Evolutionary conservation across 2,329 filamentous ascomycete genomes (phyloP).

Genomic region (Blumeria graminis): DNA sequence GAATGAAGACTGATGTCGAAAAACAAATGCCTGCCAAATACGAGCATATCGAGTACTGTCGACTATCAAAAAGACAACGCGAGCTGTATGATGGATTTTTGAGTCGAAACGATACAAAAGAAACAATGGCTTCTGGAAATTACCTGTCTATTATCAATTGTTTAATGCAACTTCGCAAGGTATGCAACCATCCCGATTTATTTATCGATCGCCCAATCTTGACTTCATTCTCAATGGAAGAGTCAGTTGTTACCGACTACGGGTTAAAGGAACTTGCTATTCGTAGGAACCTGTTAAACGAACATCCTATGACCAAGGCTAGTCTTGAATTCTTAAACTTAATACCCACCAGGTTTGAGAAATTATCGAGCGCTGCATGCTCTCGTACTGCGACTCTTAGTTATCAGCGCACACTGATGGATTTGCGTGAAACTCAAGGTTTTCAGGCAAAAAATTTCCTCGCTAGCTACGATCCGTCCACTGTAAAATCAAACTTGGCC

Average conservation of each 20-base stretch:
- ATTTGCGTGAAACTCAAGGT: conserved; percentile 48
- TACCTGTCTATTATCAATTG: conserved; percentile 98
- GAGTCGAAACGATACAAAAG: conserved; percentile 67
- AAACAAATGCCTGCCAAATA: conserved; percentile 98
- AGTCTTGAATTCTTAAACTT: conserved; percentile 61
- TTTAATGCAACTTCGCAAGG: conserved; percentile 88
- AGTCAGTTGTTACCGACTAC: conserved; percentile 51
- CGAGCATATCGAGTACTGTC: conserved; percentile 89
- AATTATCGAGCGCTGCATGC: conserved; percentile 28
- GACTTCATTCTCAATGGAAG: conserved; percentile 82
- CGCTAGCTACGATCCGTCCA: conserved; percentile 35
- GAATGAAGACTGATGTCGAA: conserved; percentile 88
- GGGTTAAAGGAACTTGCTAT: conserved; percentile 48
- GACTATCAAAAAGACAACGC: conserved; percentile 80
- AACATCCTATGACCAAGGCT: conserved; percentile 36
- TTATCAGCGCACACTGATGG: conserved; percentile 42
- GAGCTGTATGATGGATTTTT: conserved; percentile 95
- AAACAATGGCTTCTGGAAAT: conserved; percentile 75
- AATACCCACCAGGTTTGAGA: conserved; percentile 46
- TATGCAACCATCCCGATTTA: conserved; percentile 93
- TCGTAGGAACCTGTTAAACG: conserved; percentile 36
- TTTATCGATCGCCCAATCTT: conserved; percentile 93
- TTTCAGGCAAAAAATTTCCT: conserved; percentile 30
- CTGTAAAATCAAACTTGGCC: conserved; percentile 41
- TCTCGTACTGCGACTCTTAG: conserved; percentile 40